These are phyloP conservation scores for Isoetes engelmannii DNA, from an alignment of 83 land plant genomes.

Conservation along the genomic window DNA sequence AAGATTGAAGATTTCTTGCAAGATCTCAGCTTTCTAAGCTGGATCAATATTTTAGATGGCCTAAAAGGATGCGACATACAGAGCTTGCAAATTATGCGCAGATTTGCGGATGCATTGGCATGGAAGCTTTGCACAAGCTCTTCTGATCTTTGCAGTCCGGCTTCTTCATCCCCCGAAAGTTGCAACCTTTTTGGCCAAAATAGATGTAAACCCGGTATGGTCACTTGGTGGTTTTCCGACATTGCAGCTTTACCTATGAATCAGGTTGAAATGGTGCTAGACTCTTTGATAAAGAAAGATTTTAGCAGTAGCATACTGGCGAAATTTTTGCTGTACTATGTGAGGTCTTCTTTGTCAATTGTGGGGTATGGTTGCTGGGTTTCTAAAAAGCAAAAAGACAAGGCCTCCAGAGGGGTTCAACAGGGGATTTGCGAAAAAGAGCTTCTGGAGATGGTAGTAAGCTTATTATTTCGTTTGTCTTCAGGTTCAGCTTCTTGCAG, in stretches of 20 bases:
- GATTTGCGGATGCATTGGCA: slow-evolving; percentile 39
- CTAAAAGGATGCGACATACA: slow-evolving; percentile 42
- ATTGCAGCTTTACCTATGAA: slow-evolving; percentile 26
- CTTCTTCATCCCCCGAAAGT: slow-evolving; percentile 50
- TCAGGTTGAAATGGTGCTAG: slow-evolving; percentile 36
- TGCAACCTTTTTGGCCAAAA: slow-evolving; percentile 40
- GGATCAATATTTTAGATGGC: slow-evolving; percentile 43
- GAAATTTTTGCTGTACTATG: slow-evolving; percentile 48
- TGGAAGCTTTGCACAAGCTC: slow-evolving; percentile 17
- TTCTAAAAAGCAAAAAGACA: slow-evolving; percentile 28
- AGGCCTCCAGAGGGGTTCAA: slow-evolving; percentile 7
- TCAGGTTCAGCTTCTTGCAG: slow-evolving; percentile 29
- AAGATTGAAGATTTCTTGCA: slow-evolving; percentile 33
- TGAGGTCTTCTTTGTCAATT: slow-evolving; percentile 26
- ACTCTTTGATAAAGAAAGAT: slow-evolving; percentile 35
- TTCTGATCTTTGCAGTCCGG: slow-evolving; percentile 21
- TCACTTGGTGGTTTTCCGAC: slow-evolving; percentile 67
- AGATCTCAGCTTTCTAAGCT: slow-evolving; percentile 38
- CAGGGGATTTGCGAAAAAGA: slow-evolving; percentile 10
- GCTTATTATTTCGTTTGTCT: slow-evolving; percentile 37
- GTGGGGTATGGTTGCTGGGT: slow-evolving; percentile 23
- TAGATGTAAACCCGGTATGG: slow-evolving; percentile 21
- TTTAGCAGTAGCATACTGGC: slow-evolving; percentile 35
- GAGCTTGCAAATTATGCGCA: slow-evolving; percentile 28
- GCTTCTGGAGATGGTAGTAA: slow-evolving; percentile 37